Evolutionary conservation across 2,329 filamentous ascomycete species (phyloP).

Genomic region (Claviceps fusiformis): DNA sequence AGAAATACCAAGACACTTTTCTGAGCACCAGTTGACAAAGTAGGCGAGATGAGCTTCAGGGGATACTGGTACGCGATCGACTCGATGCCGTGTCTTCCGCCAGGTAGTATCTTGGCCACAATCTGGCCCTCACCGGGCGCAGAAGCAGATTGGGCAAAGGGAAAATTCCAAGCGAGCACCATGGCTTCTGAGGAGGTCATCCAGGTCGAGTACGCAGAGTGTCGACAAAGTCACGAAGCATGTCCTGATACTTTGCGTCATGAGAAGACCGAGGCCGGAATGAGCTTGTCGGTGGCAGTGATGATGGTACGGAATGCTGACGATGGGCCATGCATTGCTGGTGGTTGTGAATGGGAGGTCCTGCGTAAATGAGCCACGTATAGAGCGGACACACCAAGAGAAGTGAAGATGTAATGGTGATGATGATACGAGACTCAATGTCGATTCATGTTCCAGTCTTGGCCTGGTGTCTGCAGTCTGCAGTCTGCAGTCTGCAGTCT

Average conservation of each 20-base stretch:
- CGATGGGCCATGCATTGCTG: not conserved
- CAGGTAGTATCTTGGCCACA: constrained; percentile 58
- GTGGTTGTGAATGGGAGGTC: not conserved
- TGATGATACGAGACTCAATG: too few relatives aligned
- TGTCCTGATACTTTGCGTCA: not conserved
- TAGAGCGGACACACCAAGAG: not conserved
- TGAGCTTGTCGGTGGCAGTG: not conserved
- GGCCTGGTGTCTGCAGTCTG: too few relatives aligned
- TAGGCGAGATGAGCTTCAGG: constrained; percentile 77
- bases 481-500: too few relatives aligned
- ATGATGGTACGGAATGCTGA: not conserved
- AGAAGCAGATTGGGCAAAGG: constrained; percentile 63
- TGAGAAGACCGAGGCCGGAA: not conserved
- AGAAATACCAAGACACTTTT: constrained; percentile 72
- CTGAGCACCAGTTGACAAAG: constrained; percentile 45
- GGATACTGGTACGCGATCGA: constrained; percentile 83
- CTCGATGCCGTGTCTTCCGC: constrained; percentile 55
- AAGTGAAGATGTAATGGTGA: too few relatives aligned
- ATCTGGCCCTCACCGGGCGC: constrained; percentile 68
- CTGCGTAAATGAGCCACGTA: not conserved
- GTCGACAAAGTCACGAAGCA: not conserved
- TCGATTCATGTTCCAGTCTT: too few relatives aligned
- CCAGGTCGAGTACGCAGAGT: not conserved
- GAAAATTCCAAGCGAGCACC: constrained; percentile 22
- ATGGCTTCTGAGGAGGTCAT: constrained; percentile 3